Base-by-base conservation (phyloP, 768 basidiomycete species). In the Antrodiella citrinella region DNA sequence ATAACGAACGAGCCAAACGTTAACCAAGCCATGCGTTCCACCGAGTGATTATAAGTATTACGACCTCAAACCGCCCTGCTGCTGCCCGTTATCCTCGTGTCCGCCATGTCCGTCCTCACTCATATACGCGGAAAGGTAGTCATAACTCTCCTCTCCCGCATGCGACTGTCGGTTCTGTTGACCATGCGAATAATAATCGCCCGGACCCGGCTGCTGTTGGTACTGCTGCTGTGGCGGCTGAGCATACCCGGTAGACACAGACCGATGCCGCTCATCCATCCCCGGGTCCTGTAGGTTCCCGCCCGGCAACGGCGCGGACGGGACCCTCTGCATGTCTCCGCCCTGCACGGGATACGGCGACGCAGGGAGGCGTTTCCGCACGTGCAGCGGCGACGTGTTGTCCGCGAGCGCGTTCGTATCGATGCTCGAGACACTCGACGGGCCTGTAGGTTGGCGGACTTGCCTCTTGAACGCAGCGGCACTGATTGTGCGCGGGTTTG, bases 381-480 rank as follows among this genome's bases (percentile, higher is more conserved):
- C 54, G 26, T 66, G 63, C 49, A 80, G 53, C 35, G 78, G 80
- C 35, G 62, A 74, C 41, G 30, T 43, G 47, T 69, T 72, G 45
- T 80, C 80, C 20, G 68, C 68, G 5, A 67, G 59, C 7, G 61
- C 62, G 45, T 25, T 50, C 20, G 39, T 50, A 19, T 49, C 38
- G 22, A 25, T 44, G 7, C 7, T 35, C 7, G 30, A 35, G 7
- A 35, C 7, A 35, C 15, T 35, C 30, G 30, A 7, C 7, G 30
- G 30, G 30, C 19, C 26, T 54, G 42, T 64, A 67, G 59, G 56
- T 35, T 65, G 61, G 19, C 70, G 69, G 1, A 57, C 61, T 42
- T 69, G 69, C 25, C 74, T 79, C 23, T 83, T 70, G 66, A 90
- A 90, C 21, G 86, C 86, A 4, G 85, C 83, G 0, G 86, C 86